Percentiles rank a stretch among this genome's conserved stretches.
Conservation (phyloP, 1,284 basidiomycete species). For the Uromyces viciae-fabae region DNA sequence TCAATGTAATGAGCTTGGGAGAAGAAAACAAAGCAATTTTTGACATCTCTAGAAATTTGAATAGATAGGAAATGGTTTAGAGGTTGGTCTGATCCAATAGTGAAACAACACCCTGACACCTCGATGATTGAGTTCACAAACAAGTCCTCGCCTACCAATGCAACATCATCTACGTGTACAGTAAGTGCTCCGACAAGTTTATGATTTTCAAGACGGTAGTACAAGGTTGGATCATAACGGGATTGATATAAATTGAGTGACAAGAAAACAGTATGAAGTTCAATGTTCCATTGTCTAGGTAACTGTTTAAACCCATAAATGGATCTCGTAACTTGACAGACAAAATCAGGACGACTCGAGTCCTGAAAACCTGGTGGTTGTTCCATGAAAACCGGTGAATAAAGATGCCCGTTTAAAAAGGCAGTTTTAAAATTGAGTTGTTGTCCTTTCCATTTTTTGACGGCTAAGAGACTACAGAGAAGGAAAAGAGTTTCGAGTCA, state of each 20-base stretch:
- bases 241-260: background rate
- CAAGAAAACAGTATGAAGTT: background rate
- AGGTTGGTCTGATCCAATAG: background rate
- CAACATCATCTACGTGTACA: background rate
- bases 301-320: slow-evolving; percentile 23
- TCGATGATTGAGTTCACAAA: background rate
- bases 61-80: background rate
- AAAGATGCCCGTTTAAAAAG: background rate
- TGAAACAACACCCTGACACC: background rate
- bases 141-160: background rate
- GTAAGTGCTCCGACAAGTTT: background rate
- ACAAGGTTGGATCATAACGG: background rate
- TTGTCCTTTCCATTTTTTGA: no score
- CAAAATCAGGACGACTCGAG: no score
- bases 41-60: background rate
- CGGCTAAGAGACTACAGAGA: no score
- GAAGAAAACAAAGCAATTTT: background rate
- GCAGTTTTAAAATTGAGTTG: no score
- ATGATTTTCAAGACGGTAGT: background rate
- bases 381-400: background rate
- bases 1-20: background rate
- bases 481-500: no score
- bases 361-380: slow-evolving; percentile 11
- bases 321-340: background rate
- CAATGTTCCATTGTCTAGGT: slow-evolving; percentile 7